A percentile compares a stretch with the other conserved stretches of the same genome.
phyloP scores from a whole-genome alignment of 768 basidiomycete species.

The Glaciozyma martinii region DNA sequence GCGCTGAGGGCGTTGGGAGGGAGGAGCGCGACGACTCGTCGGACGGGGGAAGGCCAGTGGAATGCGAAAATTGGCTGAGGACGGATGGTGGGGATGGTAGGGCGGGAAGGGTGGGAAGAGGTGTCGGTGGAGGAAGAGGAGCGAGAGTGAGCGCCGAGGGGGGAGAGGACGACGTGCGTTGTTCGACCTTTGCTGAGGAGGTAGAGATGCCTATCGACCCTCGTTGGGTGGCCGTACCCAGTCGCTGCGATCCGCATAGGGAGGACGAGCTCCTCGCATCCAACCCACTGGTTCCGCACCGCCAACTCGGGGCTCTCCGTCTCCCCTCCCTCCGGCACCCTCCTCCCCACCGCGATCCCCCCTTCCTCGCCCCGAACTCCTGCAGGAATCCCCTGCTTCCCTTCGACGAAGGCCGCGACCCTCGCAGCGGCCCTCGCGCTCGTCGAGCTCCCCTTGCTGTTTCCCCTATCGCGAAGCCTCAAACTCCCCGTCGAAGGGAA shows the following conservation, averaged over 20 bases:
- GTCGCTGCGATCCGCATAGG: neutral
- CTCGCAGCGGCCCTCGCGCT: neutral
- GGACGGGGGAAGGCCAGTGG: neutral
- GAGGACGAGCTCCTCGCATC: neutral
- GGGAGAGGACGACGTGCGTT: conserved; percentile 2
- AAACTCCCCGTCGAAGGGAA: neutral
- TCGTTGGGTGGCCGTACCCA: neutral
- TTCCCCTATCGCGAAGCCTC: neutral
- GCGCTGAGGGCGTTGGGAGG: no score
- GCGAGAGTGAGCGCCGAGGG: neutral
- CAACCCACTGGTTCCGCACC: conserved; percentile 5
- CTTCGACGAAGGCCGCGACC: neutral
- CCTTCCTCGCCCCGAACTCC: neutral
- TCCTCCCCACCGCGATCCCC: neutral
- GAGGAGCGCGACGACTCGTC: neutral
- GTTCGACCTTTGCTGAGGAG: conserved; percentile 1
- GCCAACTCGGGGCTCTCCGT: neutral
- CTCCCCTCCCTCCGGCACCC: neutral
- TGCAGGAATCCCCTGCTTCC: neutral
- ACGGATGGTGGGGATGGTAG: neutral
- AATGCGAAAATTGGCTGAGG: neutral
- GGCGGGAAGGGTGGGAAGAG: neutral
- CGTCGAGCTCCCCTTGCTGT: neutral
- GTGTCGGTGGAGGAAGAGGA: neutral
- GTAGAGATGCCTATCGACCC: neutral